Evolutionary conservation across 495 filamentous ascomycete species (phyloP).

Genomic region (Penicillium waksmanii): DNA sequence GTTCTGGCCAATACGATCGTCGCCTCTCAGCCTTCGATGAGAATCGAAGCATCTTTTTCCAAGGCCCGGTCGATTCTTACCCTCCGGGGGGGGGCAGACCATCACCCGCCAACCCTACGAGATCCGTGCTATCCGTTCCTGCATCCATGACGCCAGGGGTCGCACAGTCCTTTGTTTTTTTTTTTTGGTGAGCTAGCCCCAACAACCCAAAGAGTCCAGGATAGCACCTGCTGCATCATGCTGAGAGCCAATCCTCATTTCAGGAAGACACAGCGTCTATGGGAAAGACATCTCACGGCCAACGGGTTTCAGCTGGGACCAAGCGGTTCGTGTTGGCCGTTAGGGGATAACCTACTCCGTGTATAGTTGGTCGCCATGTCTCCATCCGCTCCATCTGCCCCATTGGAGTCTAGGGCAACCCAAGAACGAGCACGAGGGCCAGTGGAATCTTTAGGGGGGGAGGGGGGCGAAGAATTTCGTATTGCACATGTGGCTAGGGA

Average conservation of each 20-base stretch:
- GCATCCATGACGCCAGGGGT: slow-evolving; percentile 31
- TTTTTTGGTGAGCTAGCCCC: not conserved
- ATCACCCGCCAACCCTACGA: slow-evolving; percentile 11
- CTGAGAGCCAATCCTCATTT: slow-evolving; percentile 9
- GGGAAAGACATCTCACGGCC: not conserved
- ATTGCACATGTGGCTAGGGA: not conserved
- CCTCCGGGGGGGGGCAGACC: slow-evolving; percentile 15
- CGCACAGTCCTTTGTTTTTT: not conserved
- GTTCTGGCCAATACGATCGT: slow-evolving; percentile 20
- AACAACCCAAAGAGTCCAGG: not conserved
- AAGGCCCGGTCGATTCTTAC: not conserved
- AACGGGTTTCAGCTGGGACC: not conserved
- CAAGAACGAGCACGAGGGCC: not conserved
- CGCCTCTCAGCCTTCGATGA: not conserved
- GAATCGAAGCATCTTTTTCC: slow-evolving; percentile 2
- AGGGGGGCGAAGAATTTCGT: slow-evolving; percentile 3
- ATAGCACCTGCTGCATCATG: slow-evolving; percentile 7
- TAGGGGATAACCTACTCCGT: not conserved
- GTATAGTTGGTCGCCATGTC: not conserved
- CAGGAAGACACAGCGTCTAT: not conserved
- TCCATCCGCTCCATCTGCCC: slow-evolving; percentile 4
- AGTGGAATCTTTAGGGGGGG: not conserved
- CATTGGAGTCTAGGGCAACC: slow-evolving; percentile 1
- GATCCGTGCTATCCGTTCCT: slow-evolving; percentile 27
- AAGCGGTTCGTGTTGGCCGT: not conserved